Percentiles rank a stretch among this genome's conserved stretches.
phyloP scores from a whole-genome alignment of 495 filamentous ascomycete genomes.

The Penicillium dipodomyicola region DNA sequence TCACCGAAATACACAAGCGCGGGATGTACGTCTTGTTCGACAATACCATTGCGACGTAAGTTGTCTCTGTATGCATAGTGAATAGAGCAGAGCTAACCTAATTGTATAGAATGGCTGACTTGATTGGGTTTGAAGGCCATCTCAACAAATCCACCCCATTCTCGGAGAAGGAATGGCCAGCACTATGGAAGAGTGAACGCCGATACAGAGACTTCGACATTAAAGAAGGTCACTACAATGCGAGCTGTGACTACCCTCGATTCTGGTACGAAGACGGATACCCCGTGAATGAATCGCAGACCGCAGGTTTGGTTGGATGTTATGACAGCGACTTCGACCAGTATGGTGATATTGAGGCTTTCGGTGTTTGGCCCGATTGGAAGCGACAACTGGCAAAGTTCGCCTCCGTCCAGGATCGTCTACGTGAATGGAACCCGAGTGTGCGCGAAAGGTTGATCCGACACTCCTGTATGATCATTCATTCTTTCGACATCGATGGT shows the following conservation, averaged over 20 bases:
- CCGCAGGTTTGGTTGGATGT: slow-evolving; percentile 53
- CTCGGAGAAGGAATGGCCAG: slow-evolving; percentile 51
- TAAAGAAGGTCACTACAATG: slow-evolving; percentile 50
- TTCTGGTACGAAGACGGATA: slow-evolving; percentile 65
- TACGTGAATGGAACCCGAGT: slow-evolving; percentile 64
- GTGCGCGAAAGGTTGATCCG: slow-evolving; percentile 57
- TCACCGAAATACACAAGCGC: slow-evolving; percentile 61
- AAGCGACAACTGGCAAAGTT: slow-evolving; percentile 68
- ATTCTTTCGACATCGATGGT: slow-evolving; percentile 62
- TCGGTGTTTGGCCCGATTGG: slow-evolving; percentile 67
- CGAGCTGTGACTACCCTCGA: slow-evolving; percentile 59
- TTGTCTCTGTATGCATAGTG: slow-evolving; percentile 2
- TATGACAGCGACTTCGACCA: slow-evolving; percentile 70
- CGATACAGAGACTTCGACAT: slow-evolving; percentile 62
- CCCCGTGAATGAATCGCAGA: slow-evolving; percentile 47
- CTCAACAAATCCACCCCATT: slow-evolving; percentile 64
- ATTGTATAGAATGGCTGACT: slow-evolving; percentile 54
- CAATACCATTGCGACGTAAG: slow-evolving; percentile 69
- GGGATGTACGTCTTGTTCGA: slow-evolving; percentile 72
- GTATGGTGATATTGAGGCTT: slow-evolving; percentile 66
- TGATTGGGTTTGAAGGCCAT: slow-evolving; percentile 66
- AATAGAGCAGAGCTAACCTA: background rate
- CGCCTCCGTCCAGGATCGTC: slow-evolving; percentile 70
- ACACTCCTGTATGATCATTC: slow-evolving; percentile 65
- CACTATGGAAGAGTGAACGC: slow-evolving; percentile 55